Percentiles rank a stretch among this genome's conserved stretches.
These are phyloP conservation scores for Plasmodium sp. DNA, from an alignment of 169 alveolate genomes.

Conservation along the genomic window DNA sequence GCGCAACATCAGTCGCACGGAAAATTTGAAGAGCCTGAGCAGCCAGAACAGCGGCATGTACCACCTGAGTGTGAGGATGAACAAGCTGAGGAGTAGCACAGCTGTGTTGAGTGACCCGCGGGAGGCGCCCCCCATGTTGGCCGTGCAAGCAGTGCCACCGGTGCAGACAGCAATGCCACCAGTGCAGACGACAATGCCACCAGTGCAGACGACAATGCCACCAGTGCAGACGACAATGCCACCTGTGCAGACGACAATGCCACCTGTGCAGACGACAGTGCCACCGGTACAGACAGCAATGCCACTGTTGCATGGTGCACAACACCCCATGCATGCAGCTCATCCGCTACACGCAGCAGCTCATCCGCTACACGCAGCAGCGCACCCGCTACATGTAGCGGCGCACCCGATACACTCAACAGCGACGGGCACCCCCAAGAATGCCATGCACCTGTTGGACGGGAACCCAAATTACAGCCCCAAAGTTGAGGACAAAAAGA, in stretches of 20 bases:
- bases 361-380: no score
- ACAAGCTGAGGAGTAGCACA: background rate
- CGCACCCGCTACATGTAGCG: no score
- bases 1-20: background rate
- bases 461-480: background rate
- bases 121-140: background rate
- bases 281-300: background rate
- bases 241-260: no score
- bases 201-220: background rate
- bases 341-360: no score
- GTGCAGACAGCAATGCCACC: background rate
- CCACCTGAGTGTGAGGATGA: background rate
- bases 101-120: background rate
- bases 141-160: background rate
- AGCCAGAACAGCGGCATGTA: background rate
- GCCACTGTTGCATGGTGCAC: background rate
- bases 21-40: background rate
- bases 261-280: background rate
- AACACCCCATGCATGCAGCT: background rate
- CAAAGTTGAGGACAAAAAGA: background rate
- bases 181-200: no score
- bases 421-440: background rate
- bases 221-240: background rate
- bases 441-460: background rate
- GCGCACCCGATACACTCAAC: no score